Conservation (phyloP, 1,284 basidiomycete genomes). For the Cryptococcus amylolentus region DNA sequence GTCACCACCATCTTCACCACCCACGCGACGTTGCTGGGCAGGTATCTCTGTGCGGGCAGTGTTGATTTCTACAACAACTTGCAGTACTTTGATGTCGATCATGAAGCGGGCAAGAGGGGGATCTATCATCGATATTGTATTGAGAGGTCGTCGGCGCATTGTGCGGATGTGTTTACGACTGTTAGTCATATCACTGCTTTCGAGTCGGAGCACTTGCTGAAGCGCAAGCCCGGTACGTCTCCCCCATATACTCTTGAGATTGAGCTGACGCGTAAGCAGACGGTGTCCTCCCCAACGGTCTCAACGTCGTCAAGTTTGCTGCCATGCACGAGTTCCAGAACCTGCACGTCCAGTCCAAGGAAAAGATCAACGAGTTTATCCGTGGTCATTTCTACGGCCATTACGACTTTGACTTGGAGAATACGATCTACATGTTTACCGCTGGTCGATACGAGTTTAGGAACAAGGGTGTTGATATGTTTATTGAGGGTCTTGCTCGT, state of each 20-base stretch:
- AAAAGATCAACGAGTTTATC: slow-evolving; percentile 97
- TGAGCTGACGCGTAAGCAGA: slow-evolving; percentile 52
- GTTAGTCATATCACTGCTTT: slow-evolving; percentile 98
- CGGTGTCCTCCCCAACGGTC: slow-evolving; percentile 94
- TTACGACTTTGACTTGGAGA: slow-evolving; percentile 91
- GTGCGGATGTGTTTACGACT: slow-evolving; percentile 96
- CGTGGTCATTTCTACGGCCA: slow-evolving; percentile 98
- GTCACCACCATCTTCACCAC: slow-evolving; percentile 98
- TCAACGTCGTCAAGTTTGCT: slow-evolving; percentile 95
- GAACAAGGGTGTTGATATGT: slow-evolving; percentile 99
- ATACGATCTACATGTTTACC: slow-evolving; percentile 97
- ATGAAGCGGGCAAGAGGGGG: slow-evolving; percentile 96
- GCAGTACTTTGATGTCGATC: slow-evolving; percentile 98
- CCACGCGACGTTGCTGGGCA: slow-evolving; percentile 95
- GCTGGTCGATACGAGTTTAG: slow-evolving; percentile 98
- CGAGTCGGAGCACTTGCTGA: slow-evolving; percentile 91
- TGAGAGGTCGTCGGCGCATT: slow-evolving; percentile 89
- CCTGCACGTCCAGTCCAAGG: slow-evolving; percentile 83
- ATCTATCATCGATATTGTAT: slow-evolving; percentile 93
- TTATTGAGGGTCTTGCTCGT: slow-evolving; percentile 92
- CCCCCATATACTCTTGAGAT: no score
- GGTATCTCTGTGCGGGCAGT: slow-evolving; percentile 93
- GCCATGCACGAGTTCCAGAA: slow-evolving; percentile 98
- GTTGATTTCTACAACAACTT: slow-evolving; percentile 99
- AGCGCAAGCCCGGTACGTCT: slow-evolving; percentile 71